Evolutionary conservation across 257 asterid genomes (phyloP).

Genomic region (Osmanthus fragrans): DNA sequence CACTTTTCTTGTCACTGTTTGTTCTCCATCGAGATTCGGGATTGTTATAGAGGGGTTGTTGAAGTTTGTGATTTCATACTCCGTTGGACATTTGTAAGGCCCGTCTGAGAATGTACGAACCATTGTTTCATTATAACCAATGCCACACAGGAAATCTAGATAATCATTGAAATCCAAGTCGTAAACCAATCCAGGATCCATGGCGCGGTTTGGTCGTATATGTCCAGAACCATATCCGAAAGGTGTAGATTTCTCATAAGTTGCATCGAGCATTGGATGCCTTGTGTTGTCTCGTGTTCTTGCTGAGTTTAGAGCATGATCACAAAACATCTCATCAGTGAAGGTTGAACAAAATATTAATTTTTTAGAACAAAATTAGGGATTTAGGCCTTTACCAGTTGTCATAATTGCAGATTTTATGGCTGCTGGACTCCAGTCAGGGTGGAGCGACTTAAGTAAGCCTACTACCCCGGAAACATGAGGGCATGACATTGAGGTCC

Average conservation of each 20-base stretch:
- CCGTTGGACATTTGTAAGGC: not conserved
- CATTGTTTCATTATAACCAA: constrained; percentile 10
- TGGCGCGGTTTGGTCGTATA: constrained; percentile 25
- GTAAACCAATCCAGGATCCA: constrained; percentile 32
- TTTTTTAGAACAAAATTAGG: not conserved
- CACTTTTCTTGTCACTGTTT: constrained; percentile 23
- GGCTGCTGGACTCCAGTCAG: constrained; percentile 39
- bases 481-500: constrained; percentile 40
- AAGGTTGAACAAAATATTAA: not conserved
- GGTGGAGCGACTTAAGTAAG: constrained; percentile 26
- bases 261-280: constrained; percentile 10
- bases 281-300: constrained; percentile 19
- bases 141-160: constrained; percentile 20
- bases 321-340: not conserved
- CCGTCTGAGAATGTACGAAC: not conserved
- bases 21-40: constrained; percentile 13
- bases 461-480: constrained; percentile 32
- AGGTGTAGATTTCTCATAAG: constrained; percentile 19
- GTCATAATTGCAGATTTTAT: constrained; percentile 37
- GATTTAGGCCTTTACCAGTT: constrained; percentile 23
- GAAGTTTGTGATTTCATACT: constrained; percentile 1
- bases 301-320: constrained; percentile 15
- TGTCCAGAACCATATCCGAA: constrained; percentile 30
- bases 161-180: constrained; percentile 26
- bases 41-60: constrained; percentile 38